phyloP scores from a whole-genome alignment of 164 flowering plant genomes.

The Berberis thunbergii region DNA sequence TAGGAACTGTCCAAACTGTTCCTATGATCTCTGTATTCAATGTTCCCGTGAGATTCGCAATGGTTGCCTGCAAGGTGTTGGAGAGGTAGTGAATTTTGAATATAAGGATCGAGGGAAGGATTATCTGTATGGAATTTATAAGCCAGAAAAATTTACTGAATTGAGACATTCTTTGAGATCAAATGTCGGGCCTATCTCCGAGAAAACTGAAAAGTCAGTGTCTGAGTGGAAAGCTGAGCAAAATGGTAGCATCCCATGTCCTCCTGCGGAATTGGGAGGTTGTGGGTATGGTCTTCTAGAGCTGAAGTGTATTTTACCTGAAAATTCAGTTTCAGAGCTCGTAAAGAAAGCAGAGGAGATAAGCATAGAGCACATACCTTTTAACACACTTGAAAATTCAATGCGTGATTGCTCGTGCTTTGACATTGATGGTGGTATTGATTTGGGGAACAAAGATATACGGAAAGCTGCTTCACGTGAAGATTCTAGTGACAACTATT shows the following conservation, averaged over 20 bases:
- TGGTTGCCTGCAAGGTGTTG: slow-evolving; percentile 23
- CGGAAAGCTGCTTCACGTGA: slow-evolving; percentile 35
- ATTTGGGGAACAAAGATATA: slow-evolving; percentile 19
- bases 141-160: not conserved
- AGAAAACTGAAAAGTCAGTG: not conserved
- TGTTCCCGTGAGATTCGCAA: slow-evolving; percentile 44
- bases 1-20: slow-evolving; percentile 68
- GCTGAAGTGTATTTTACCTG: slow-evolving; percentile 46
- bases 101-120: slow-evolving; percentile 19
- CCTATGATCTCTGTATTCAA: slow-evolving; percentile 59
- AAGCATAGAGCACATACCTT: not conserved
- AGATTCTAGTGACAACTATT: slow-evolving; percentile 41
- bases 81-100: slow-evolving; percentile 9
- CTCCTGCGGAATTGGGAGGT: slow-evolving; percentile 53
- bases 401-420: not conserved
- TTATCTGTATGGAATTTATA: slow-evolving; percentile 8
- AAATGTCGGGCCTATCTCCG: not conserved
- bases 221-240: slow-evolving; percentile 23
- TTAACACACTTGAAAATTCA: not conserved
- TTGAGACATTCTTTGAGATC: not conserved
- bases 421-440: not conserved
- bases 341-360: slow-evolving; percentile 17
- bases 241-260: slow-evolving; percentile 41
- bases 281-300: slow-evolving; percentile 49
- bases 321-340: slow-evolving; percentile 45